Percentiles rank a stretch among this genome's conserved stretches.
phyloP scores from a whole-genome alignment of 1,284 basidiomycete species.

The Retiboletus flavoniger region DNA sequence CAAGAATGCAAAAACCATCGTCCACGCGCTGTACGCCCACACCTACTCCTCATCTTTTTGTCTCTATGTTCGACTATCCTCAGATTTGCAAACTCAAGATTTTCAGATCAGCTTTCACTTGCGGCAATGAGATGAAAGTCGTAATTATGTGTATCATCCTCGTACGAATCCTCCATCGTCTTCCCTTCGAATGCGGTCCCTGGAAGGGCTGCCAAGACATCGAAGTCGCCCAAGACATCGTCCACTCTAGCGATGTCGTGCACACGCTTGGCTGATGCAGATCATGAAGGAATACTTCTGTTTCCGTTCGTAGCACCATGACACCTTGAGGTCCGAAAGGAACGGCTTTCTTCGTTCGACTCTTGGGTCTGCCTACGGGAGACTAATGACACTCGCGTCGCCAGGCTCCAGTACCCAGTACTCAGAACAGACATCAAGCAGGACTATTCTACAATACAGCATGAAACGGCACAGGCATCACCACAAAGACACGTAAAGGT shows the following conservation, averaged over 20 bases:
- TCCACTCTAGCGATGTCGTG: constrained; percentile 35
- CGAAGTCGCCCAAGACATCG: constrained; percentile 32
- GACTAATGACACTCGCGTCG: neutral
- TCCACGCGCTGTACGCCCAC: no score
- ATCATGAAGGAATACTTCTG: constrained; percentile 28
- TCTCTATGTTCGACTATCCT: neutral
- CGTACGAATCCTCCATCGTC: constrained; percentile 34
- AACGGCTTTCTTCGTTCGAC: no score
- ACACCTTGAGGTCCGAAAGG: no score
- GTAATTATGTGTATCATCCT: neutral
- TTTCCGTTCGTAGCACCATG: no score
- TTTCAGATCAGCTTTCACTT: neutral
- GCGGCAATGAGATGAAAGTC: neutral
- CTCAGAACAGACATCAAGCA: neutral
- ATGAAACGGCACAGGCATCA: no score
- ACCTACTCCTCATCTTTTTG: neutral
- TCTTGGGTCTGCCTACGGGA: no score
- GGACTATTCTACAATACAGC: neutral
- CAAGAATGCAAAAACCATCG: no score
- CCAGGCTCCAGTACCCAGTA: neutral
- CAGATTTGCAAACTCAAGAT: neutral
- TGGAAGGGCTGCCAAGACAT: constrained; percentile 28
- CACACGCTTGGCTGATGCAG: constrained; percentile 24
- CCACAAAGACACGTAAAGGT: neutral
- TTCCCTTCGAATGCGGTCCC: constrained; percentile 22